Evolutionary conservation across 2,329 filamentous ascomycete genomes (phyloP), one percentile per base, ranked within the genome.

Genomic region (Fusarium sacchari): DNA sequence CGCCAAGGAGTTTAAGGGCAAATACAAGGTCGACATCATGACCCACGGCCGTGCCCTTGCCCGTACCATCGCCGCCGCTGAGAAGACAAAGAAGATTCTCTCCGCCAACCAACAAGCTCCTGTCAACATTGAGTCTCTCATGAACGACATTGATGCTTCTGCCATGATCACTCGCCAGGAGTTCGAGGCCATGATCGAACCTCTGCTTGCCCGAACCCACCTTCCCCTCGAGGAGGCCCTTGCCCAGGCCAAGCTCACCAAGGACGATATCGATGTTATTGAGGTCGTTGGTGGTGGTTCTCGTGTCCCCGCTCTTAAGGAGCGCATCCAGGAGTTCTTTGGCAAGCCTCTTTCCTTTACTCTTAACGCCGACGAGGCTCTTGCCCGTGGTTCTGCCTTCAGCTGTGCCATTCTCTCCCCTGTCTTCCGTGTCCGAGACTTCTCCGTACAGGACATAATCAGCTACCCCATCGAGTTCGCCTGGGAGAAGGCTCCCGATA

Each of bases 401-500:
- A 95, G 93, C 89, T 98, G 96, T 83, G 96, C 96, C 79, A 98
- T 98, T 78, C 91, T 98, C 63, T 98, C 96, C 0, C 96, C 96
- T 50, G 94, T 97, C 76, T 98, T 99, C 93, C 95, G 96, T 82
- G 96, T 99, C 81, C 95, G 96, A 80, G 96, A 99, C 87, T 99
- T 99, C 85, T 91, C 95, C 77, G 93, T 98, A 69, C 95, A 98
- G 88, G 96, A 99, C 84, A 96, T 98, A 79, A 94, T 97, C 85
- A 94, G 92, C 87, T 99, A 98, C 87, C 96, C 96, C 55, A 97
- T 99, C 82, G 96, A 99, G 83, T 99, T 99, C 84, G 93, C 92
- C 60, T 99, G 96, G 96, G 96, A 99, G 88, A 97, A 98, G 88
- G 97, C 96, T 32, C 91, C 95, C 68, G 96, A 99, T 80, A 99